Percentiles rank a stretch among this genome's conserved stretches.
These are phyloP conservation scores for Leptographium procerum DNA, from an alignment of 2,329 filamentous ascomycete genomes.

Conservation along the genomic window DNA sequence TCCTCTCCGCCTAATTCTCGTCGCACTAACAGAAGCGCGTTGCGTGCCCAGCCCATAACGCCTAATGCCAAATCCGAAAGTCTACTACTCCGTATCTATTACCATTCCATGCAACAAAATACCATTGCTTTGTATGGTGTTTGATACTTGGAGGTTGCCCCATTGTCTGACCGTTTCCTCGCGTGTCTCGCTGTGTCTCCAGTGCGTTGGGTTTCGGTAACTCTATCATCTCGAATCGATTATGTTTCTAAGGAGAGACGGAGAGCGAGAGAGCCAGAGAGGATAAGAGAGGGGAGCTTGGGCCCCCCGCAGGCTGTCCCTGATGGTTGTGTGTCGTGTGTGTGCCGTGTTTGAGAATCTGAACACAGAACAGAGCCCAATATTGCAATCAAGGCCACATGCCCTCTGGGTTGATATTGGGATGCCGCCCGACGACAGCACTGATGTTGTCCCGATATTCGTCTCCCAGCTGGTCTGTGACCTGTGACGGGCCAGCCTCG, in stretches of 20 bases:
- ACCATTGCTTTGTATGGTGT: background rate
- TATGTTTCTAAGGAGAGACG: too few species aligned
- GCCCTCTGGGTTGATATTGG: constrained; percentile 10
- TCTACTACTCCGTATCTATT: background rate
- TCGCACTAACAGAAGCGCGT: background rate
- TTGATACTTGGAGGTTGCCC: too few species aligned
- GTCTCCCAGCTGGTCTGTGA: constrained; percentile 1
- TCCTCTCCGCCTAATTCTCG: background rate
- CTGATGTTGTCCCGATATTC: constrained; percentile 11
- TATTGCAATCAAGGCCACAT: constrained; percentile 13
- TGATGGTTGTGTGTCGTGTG: too few species aligned
- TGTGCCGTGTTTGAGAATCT: too few species aligned
- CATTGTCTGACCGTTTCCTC: too few species aligned
- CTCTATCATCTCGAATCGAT: too few species aligned
- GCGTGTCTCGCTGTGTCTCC: too few species aligned
- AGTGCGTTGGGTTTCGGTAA: too few species aligned
- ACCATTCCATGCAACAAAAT: background rate
- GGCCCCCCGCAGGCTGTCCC: too few species aligned
- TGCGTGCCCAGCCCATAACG: background rate
- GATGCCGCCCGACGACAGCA: constrained; percentile 10
- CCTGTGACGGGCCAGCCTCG: constrained; percentile 6
- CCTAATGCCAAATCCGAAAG: background rate
- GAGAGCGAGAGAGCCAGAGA: too few species aligned
- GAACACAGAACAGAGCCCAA: too few species aligned
- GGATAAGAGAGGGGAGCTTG: too few species aligned